These are phyloP conservation scores for Cynanchum wilfordii DNA, from an alignment of 257 asterid genomes.

Conservation along the genomic window DNA sequence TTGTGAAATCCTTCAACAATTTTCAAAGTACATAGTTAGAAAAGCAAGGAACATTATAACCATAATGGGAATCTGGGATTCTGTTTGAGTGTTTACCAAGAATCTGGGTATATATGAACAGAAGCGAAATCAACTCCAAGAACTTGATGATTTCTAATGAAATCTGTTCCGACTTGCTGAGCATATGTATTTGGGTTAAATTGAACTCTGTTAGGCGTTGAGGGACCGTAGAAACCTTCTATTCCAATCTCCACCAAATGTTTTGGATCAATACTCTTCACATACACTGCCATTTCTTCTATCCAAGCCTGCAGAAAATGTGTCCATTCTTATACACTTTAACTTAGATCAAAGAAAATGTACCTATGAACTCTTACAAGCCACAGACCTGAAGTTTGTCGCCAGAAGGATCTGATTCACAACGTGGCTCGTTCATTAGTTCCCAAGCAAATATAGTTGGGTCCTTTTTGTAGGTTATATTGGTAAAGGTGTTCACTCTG, in stretches of 20 bases:
- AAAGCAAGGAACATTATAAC: background rate
- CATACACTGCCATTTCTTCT: slow-evolving; percentile 78
- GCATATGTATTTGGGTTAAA: slow-evolving; percentile 69
- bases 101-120: slow-evolving; percentile 83
- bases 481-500: slow-evolving; percentile 65
- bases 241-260: slow-evolving; percentile 79
- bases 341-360: background rate
- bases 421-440: slow-evolving; percentile 87
- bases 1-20: slow-evolving; percentile 57
- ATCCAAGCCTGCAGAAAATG: slow-evolving; percentile 54
- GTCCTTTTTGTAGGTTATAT: slow-evolving; percentile 82
- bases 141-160: slow-evolving; percentile 89
- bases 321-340: background rate
- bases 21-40: background rate
- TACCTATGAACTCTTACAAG: background rate
- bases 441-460: slow-evolving; percentile 94
- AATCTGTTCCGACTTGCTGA: slow-evolving; percentile 90
- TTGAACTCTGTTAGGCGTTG: slow-evolving; percentile 68
- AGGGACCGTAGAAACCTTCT: slow-evolving; percentile 91
- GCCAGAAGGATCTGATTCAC: slow-evolving; percentile 83
- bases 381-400: slow-evolving; percentile 58
- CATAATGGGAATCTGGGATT: too few species aligned
- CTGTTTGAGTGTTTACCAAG: slow-evolving; percentile 48
- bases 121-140: slow-evolving; percentile 96
- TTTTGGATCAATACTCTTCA: slow-evolving; percentile 82